Base-by-base conservation (phyloP, 352 stramenopile genomes). In the Salisapilia sapeloensis region DNA sequence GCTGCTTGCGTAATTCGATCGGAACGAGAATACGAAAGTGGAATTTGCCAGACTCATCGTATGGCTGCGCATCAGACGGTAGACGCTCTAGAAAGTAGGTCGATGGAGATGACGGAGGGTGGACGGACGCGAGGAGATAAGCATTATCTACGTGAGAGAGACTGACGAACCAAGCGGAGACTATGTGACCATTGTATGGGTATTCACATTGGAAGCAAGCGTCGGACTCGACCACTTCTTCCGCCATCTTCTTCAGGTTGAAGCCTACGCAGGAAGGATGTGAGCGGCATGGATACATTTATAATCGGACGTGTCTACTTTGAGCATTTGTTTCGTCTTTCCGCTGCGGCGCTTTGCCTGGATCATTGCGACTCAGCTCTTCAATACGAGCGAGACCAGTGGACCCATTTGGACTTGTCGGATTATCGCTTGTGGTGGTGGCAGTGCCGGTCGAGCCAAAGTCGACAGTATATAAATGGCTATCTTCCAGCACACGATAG, bases 21-120 rank as follows among this genome's bases (percentile, higher is more conserved):
- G 72, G 67, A 17, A 87, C 72, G 6, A 87, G 39, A 30, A 84
- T 69, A 22, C 67, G 62, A 38, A 70, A 84, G 43, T 84, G 83
- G 29, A 79, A 70, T 6, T 60, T 52, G 0, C 61, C 64, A 2
- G 45, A 45, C 12, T 56, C 48, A 14, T 65, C 45, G 14, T 70
- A 29, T 12, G 61, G 53, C 24, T 48, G 39, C 17, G 64, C 60
- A 1, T 35, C 29, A 10, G 53, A 44, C 0, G 57, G 63, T 10
- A 76, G 40, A 30, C 46, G 33, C 42, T 79, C 60, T 29, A 63
- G 46, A 9, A 47, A 29, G 18, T 17, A 26, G 14, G 20, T 26
- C 25, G 18, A 22, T 17, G 19, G 18, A 25, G 24, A 26, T 15
- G 26, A 48, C 1, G 40, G 24, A 27, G 2, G 29, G 18, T 56